Evolutionary conservation across 1,139 yeast species (phyloP).

Genomic region (Saccharomyces hybrid): DNA sequence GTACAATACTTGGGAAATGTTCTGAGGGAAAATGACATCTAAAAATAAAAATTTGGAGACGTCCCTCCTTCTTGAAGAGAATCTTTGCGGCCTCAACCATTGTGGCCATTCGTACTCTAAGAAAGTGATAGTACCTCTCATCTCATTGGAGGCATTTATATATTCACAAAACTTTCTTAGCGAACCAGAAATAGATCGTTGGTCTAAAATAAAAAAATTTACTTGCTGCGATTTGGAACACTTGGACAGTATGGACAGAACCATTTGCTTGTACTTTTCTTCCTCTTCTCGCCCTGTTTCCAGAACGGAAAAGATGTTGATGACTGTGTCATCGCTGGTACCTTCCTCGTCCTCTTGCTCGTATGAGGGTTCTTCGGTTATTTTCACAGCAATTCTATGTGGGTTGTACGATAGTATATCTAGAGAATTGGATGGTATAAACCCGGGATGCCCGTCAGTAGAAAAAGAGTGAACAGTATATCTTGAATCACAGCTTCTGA

Average conservation of each 20-base stretch:
- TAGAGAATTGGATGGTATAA: constrained; percentile 9
- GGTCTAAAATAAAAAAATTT: constrained; percentile 84
- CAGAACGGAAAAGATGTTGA: constrained; percentile 78
- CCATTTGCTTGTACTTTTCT: constrained; percentile 65
- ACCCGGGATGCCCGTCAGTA: constrained; percentile 22
- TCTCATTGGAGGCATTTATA: constrained; percentile 37
- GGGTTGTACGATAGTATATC: constrained; percentile 13
- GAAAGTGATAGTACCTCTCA: constrained; percentile 45
- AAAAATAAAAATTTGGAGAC: constrained; percentile 80
- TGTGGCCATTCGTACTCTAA: constrained; percentile 86
- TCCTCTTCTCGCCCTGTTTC: constrained; percentile 68
- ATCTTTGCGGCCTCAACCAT: constrained; percentile 75
- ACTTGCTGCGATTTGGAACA: constrained; percentile 45
- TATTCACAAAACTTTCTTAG: constrained; percentile 54
- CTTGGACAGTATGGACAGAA: constrained; percentile 60
- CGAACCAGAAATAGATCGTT: constrained; percentile 56
- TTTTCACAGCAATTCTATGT: constrained; percentile 3
- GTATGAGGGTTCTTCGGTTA: not conserved
- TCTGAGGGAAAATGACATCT: constrained; percentile 80
- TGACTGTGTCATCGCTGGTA: constrained; percentile 41
- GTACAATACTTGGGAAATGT: constrained; percentile 65
- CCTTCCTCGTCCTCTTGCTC: not conserved
- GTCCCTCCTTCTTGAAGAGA: constrained; percentile 74
- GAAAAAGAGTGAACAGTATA: constrained; percentile 21
- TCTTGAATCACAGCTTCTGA: constrained; percentile 19